Evolutionary conservation across 306 rosid genomes (phyloP).

Genomic region (Trifolium subterraneum): DNA sequence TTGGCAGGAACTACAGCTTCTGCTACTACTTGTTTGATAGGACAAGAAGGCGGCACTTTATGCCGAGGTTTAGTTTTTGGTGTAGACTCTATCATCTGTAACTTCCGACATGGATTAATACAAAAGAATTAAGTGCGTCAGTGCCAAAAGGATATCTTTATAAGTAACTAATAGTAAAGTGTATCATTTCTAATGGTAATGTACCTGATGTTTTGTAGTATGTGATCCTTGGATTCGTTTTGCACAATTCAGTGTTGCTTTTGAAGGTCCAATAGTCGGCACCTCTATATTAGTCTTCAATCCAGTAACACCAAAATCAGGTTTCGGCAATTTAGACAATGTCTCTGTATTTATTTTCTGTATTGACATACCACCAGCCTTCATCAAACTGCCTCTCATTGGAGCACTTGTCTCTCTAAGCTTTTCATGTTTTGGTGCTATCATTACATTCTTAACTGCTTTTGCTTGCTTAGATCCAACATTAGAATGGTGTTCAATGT

Average conservation of each 20-base stretch:
- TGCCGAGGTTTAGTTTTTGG: slow-evolving; percentile 67
- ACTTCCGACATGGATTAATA: slow-evolving; percentile 47
- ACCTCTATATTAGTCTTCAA: slow-evolving; percentile 63
- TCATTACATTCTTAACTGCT: slow-evolving; percentile 67
- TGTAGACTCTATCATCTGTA: slow-evolving; percentile 56
- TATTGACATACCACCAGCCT: slow-evolving; percentile 48
- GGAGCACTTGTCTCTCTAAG: slow-evolving; percentile 75
- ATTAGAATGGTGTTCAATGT: slow-evolving; percentile 52
- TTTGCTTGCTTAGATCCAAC: slow-evolving; percentile 63
- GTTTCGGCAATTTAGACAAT: slow-evolving; percentile 68
- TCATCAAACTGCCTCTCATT: slow-evolving; percentile 62
- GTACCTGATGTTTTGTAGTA: slow-evolving; percentile 77
- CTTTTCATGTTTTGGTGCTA: slow-evolving; percentile 71
- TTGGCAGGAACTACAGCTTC: slow-evolving; percentile 64
- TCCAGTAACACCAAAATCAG: slow-evolving; percentile 51
- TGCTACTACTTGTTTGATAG: slow-evolving; percentile 63
- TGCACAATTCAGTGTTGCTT: slow-evolving; percentile 59
- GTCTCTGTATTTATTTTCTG: slow-evolving; percentile 60
- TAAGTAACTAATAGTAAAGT: not conserved
- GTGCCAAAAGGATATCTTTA: not conserved
- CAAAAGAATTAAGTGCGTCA: slow-evolving; percentile 10
- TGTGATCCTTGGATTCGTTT: slow-evolving; percentile 58
- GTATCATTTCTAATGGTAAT: slow-evolving; percentile 20
- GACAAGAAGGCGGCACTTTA: slow-evolving; percentile 57
- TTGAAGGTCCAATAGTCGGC: slow-evolving; percentile 51